Conservation (phyloP, 169 alveolate species). For the Plasmodium chabaudi region DNA sequence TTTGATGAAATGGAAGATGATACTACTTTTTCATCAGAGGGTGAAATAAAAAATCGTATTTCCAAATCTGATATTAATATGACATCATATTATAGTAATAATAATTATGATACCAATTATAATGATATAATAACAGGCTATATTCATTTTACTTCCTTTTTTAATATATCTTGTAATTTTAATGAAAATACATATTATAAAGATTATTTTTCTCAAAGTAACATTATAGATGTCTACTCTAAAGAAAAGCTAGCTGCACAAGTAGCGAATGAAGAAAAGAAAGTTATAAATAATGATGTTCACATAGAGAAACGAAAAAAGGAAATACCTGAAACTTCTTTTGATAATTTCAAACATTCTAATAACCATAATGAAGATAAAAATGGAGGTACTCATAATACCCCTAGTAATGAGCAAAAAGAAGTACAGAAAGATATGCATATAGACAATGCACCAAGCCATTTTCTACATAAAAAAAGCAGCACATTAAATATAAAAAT, state of each 20-base stretch:
- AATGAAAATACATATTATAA: slow-evolving; percentile 1
- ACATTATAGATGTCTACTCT: not conserved
- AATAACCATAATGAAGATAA: not conserved
- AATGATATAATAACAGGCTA: slow-evolving; percentile 48
- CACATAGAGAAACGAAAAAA: not conserved
- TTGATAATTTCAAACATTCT: not conserved
- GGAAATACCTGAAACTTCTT: no score
- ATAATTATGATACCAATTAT: not conserved
- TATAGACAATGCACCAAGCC: not conserved
- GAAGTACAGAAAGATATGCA: not conserved
- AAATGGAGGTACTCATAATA: not conserved
- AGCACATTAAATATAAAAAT: no score
- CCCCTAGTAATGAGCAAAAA: not conserved
- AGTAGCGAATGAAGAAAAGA: not conserved
- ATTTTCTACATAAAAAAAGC: no score
- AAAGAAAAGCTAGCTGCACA: not conserved
- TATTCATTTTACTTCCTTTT: slow-evolving; percentile 51
- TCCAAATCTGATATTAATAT: no score
- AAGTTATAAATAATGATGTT: no score
- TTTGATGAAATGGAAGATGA: slow-evolving; percentile 23
- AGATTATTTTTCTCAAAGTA: not conserved
- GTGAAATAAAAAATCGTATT: not conserved
- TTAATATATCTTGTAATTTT: slow-evolving; percentile 53
- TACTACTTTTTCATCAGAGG: not conserved
- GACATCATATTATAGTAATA: not conserved